Percentiles rank a stretch among this genome's conserved stretches.
phyloP scores from a whole-genome alignment of 306 rosid species.

The Abrus precatorius region DNA sequence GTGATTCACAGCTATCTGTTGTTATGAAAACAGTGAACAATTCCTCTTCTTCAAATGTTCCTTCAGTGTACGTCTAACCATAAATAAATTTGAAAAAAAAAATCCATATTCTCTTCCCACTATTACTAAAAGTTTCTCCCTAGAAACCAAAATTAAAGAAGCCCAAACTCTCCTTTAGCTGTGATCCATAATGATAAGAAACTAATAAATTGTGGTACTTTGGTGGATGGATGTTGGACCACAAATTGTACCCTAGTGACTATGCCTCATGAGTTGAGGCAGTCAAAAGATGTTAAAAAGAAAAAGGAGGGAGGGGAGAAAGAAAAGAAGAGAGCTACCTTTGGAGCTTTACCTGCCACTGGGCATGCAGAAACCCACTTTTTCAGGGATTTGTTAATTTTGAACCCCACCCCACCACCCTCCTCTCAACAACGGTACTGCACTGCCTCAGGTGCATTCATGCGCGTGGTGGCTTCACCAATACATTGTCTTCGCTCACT shows the following conservation, averaged over 20 bases:
- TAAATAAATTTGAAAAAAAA: neutral
- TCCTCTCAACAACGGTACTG: slow-evolving; percentile 41
- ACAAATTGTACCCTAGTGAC: slow-evolving; percentile 34
- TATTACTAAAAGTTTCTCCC: neutral
- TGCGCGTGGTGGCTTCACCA: slow-evolving; percentile 48
- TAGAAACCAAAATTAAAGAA: slow-evolving; percentile 38
- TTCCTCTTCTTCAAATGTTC: neutral
- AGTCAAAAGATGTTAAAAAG: slow-evolving; percentile 63
- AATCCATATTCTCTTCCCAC: slow-evolving; percentile 20
- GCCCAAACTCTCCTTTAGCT: slow-evolving; percentile 3
- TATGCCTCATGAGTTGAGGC: slow-evolving; percentile 45
- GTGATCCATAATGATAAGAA: slow-evolving; percentile 22
- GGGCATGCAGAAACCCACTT: slow-evolving; percentile 50
- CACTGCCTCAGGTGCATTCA: slow-evolving; percentile 31
- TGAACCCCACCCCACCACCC: slow-evolving; percentile 47
- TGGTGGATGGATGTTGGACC: slow-evolving; percentile 57
- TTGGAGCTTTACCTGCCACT: slow-evolving; percentile 52
- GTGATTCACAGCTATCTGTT: slow-evolving; percentile 38
- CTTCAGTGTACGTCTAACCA: neutral
- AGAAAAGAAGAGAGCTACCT: slow-evolving; percentile 31
- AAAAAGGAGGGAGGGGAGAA: slow-evolving; percentile 42
- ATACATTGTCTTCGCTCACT: slow-evolving; percentile 29
- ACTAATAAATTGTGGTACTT: slow-evolving; percentile 42
- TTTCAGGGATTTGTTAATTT: slow-evolving; percentile 47
- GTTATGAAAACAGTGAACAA: slow-evolving; percentile 15